Base-by-base conservation (phyloP, 1,284 basidiomycete genomes). In the Cryptococcus depauperatus region DNA sequence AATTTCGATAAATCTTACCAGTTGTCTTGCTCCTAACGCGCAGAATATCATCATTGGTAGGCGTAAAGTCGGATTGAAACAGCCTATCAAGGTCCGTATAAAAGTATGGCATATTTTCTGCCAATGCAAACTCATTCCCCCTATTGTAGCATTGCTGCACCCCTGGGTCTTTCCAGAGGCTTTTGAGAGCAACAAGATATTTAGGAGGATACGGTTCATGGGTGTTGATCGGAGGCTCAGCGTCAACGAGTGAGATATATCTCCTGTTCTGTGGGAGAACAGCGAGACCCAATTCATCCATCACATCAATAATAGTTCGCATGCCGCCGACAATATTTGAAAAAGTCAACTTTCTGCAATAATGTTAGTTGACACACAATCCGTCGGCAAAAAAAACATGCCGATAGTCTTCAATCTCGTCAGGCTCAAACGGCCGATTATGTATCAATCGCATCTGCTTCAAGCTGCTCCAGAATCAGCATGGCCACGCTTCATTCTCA, bases 291-390 rank as follows among this genome's bases (percentile, higher is more conserved):
- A 90, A 84, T 55, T 89, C 86, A 50, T 86, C 84, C 83, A 92
- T 86, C 1, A 87, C 81, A 48, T 92, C 86, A 37, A 95, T 75
- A 37, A 92, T 75, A 47, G 80, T 80, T 42, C 80, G 79, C 73
- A 97, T 79, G 2, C 89, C 91, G 14, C 82, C 79, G 0, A 85
- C 85, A 33, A 97, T 74, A 70, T 97, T 97, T 61, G 83, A 81
- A 66, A 93, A 97, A 10, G 92, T 83, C 30, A 95, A 80, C 57
- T 92, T 87, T 2, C 90, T 82, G 16, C 11, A 9, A 22, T 11
- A 28, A 18, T 41, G 35, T 35, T 21, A 25, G 22, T n/a, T n/a
- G n/a, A n/a, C n/a, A n/a, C 26, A 32, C 14, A 18, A 21, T 5
- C 16, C 23, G 37, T 18, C 16, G 3, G 13, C 18, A 18, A 25